Base-by-base conservation (phyloP, 2,329 filamentous ascomycete genomes). In the Xylariaceae sp. region DNA sequence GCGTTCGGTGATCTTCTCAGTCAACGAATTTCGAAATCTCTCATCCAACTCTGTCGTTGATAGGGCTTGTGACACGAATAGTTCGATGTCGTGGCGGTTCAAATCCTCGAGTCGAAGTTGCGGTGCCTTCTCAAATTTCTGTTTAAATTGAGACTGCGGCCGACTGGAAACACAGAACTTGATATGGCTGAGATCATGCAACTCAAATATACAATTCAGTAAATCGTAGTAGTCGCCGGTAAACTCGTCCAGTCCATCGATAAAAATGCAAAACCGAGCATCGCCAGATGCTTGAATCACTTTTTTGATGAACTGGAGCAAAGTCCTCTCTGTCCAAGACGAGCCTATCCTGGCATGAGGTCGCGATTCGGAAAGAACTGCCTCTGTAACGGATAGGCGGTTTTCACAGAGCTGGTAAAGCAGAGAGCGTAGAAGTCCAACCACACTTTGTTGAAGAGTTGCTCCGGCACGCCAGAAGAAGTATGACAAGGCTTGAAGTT, bases 381-480 rank as follows among this genome's bases (percentile, higher is more conserved):
- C n/a, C 12, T 51, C 32, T 31, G 32, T 38, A 17, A 46, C 31
- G n/a, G 18, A n/a, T 10, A 42, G 35, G 5, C 18, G 27, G 7
- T n/a, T 7, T 17, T 18, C 3, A n/a, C 49, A 52, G 2, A 55
- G 33, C 27, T 48, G 49, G 19, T 52, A 50, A 2, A 52, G 44
- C 38, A 55, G 27, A 15, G 44, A 45, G 18, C 54, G 51, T 9
- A 56, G 19, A 12, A 56, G 51, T 1, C 54, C 54, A 3, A 45
- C 11, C 10, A 52, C 17, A 12, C 48, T 52, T 6, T 52, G 48
- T 22, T 54, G 54, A 11, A 56, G 30, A 7, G 15, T 6, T 2
- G 45, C 41, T 11, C 51, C 54, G 9, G 54, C 45, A 35, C 52
- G 48, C 54, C 54, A 52, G 22, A 56, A 56, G 46, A 56, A 56